Base-by-base conservation (phyloP, 2,329 filamentous ascomycete genomes). In the Neopestalotiopsis sp. region DNA sequence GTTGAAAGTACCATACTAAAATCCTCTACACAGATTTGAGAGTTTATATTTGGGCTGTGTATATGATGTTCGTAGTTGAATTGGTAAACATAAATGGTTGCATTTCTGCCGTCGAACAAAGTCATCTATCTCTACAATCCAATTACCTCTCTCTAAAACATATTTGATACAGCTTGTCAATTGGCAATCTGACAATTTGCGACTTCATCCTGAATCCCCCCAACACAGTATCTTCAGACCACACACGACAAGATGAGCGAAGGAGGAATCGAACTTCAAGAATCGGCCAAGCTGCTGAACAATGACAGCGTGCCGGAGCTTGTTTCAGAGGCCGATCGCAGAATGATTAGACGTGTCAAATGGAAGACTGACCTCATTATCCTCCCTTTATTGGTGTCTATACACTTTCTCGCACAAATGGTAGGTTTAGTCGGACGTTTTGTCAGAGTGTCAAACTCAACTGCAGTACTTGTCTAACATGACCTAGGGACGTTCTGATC, bases 291-390 rank as follows among this genome's bases (percentile, higher is more conserved):
- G 20, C 3, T 64, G 38, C 13, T 64, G 1, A 40, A 64, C 28
- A 20, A 64, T 20, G 14, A 45, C 38, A 64, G 61, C 2, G 5
- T 32, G 38, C 20, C 38, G 4, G 40, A 64, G 13, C 12, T 30
- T 13, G 14, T 20, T 38, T 32, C 38, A 17, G 20, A 34, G 12
- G 14, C 20, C 20, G 61, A 64, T 38, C 61, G 61, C 20, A 45
- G 32, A 34, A 64, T 24, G 20, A 40, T 42, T 13, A 64, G 61
- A 17, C 61, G 61, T 10, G 68, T 75, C 34, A 73, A 70, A 69
- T 72, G 71, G 70, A 75, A 75, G 53, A 72, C 74, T 40, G 74
- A 75, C 61, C 65, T 75, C 14, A 73, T 72, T 61, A 74, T 75
- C 53, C 66, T 75, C 32, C 74, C 74, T 20, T 61, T 75, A 42